Evolutionary conservation across 2,329 filamentous ascomycete species (phyloP).

Genomic region (Falciphora oryzae): DNA sequence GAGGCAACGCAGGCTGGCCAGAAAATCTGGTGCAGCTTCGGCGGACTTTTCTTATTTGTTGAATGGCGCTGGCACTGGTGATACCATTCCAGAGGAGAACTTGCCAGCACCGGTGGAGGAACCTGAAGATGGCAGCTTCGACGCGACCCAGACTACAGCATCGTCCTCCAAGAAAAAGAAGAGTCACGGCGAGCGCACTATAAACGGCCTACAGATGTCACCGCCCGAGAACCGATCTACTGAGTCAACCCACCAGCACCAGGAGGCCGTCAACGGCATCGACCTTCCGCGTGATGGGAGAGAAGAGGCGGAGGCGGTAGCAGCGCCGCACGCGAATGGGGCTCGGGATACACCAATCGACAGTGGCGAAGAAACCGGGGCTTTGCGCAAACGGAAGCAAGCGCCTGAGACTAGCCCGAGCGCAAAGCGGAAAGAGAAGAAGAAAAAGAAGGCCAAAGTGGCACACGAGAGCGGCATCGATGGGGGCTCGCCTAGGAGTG

Average conservation of each 20-base stretch:
- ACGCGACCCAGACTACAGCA: neutral
- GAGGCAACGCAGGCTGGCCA: conserved; percentile 2
- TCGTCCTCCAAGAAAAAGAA: neutral
- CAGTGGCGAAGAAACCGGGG: neutral
- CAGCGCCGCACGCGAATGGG: neutral
- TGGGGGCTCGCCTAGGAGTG: too few relatives aligned
- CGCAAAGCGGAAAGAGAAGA: neutral
- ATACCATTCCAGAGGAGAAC: neutral
- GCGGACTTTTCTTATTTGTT: neutral
- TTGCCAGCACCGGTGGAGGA: neutral
- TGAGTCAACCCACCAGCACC: neutral
- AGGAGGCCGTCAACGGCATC: neutral
- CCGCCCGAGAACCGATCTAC: neutral
- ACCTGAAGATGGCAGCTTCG: neutral
- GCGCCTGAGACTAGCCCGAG: neutral
- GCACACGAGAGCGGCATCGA: neutral
- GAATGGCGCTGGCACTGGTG: neutral
- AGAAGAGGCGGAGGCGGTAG: too few relatives aligned
- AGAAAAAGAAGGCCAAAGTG: neutral
- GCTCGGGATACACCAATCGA: neutral
- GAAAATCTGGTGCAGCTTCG: neutral
- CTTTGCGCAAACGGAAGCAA: neutral
- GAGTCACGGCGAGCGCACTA: neutral
- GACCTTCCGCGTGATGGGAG: neutral
- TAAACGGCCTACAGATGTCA: neutral